A percentile compares a stretch with the other conserved stretches of the same genome.
Evolutionary conservation across 768 basidiomycete genomes (phyloP).

Genomic region (Chiua virens): DNA sequence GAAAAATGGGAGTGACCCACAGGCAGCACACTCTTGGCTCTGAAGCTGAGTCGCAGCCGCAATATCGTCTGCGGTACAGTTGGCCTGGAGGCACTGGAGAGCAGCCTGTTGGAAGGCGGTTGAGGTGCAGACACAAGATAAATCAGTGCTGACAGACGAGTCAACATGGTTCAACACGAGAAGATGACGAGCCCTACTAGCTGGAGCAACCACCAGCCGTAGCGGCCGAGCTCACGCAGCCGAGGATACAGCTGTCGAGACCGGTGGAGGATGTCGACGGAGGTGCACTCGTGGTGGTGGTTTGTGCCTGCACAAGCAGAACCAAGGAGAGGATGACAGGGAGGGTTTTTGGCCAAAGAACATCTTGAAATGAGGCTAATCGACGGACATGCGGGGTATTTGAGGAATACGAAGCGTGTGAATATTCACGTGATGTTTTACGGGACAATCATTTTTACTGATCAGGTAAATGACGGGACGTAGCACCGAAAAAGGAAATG

Average conservation of each 20-base stretch:
- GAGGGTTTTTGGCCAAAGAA: constrained; percentile 22
- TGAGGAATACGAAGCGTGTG: constrained; percentile 15
- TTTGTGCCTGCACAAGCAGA: constrained; percentile 25
- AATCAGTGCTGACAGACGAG: constrained; percentile 32
- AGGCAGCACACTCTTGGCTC: constrained; percentile 28
- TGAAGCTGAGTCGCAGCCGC: constrained; percentile 34
- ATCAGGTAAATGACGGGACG: too few species aligned
- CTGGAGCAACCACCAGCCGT: not conserved
- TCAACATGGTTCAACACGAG: not conserved
- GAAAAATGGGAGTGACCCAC: constrained; percentile 6
- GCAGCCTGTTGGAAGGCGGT: constrained; percentile 37
- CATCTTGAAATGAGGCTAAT: constrained; percentile 5
- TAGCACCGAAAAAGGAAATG: too few species aligned
- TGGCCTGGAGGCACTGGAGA: constrained; percentile 31
- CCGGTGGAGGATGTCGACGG: constrained; percentile 6
- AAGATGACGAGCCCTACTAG: constrained; percentile 10
- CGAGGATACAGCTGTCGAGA: constrained; percentile 6
- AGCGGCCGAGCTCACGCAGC: constrained; percentile 6
- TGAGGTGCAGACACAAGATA: constrained; percentile 41
- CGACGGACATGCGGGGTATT: constrained; percentile 1
- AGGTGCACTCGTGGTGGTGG: not conserved
- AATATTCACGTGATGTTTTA: not conserved
- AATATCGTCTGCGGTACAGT: constrained; percentile 35
- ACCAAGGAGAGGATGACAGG: constrained; percentile 11
- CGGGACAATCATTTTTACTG: too few species aligned